Evolutionary conservation across 2,329 filamentous ascomycete genomes (phyloP), one percentile per base, ranked within the genome.

Genomic region (Curvularia eragrostidis): DNA sequence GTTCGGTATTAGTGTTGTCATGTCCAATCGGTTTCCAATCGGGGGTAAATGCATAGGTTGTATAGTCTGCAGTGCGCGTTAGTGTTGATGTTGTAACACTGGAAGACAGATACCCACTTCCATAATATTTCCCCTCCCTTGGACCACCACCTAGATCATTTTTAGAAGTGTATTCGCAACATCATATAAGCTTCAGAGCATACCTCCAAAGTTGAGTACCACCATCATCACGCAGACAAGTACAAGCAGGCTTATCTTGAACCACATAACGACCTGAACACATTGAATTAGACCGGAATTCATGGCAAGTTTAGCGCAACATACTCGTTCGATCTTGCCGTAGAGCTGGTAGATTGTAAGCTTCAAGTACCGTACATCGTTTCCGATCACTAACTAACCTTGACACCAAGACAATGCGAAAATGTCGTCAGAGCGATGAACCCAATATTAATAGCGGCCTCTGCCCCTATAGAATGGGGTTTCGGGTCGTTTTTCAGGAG

Each of bases 241-340:
- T 3, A 73, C 43, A 3, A 75, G 62, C n/a, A 73, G 52, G 23
- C 63, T 59, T 10, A 74, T 54, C 54, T 75, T 75, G 47, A 72
- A 63, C 58, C 67, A 69, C 64, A 73, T 74, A 39, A 74, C 62
- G 3, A 65, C 59, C 67, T 67, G 44, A 12, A 9, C 3, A 56
- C 13, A 63, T 21, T 5, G 38, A 3, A 7, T 51, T 5, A 58
- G 30, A n/a, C 7, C 5, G 43, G 34, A 5, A 13, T 15, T 21
- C 6, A n/a, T n/a, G 15, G 2, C 5, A 10, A 3, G 19, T 3
- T 34, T 24, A 10, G 5, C 4, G n/a, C 3, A 19, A 42, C 56
- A 19, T 52, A 67, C 64, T 38, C 72, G 59, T 55, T 74, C 72
- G 12, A 75, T 60, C 30, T 63, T 68, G 2, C 72, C 72, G 47